Base-by-base conservation (phyloP, 2,329 filamentous ascomycete species). In the Thelonectria discophora region DNA sequence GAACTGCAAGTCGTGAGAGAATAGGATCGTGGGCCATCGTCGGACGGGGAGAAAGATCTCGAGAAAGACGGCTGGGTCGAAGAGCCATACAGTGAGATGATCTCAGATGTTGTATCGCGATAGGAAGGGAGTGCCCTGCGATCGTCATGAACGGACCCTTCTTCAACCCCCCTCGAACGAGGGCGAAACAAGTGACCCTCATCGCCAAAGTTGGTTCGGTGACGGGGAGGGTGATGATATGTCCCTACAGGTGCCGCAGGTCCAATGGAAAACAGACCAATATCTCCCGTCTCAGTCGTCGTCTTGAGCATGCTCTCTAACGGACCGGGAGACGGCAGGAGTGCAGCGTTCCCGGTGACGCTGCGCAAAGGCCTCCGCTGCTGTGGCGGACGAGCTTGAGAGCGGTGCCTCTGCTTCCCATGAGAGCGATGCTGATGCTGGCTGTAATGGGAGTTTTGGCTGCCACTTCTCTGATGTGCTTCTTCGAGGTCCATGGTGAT, bases 221-320 rank as follows among this genome's bases (percentile, higher is more conserved):
- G 58, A 17, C 73, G 74, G 60, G 73, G 65, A 12, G 65, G 63
- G 7, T 71, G 69, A 39, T 73, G 72, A 51, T 73, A 73, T 8
- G 73, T 69, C 11, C 73, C 72, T 6, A 75, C 74, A 12, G 77
- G 75, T 10, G 63, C 32, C 39, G 64, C 54, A 3, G 69, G 66
- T 37, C 68, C 80, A 66, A 87, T 85, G 53, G 84, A 86, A 72
- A 88, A 88, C 51, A 84, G 75, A 5, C 86, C 86, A 65, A 88
- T 86, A 66, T 89, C 86, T n/a, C 87, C 86, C 9, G 86, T 88
- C 70, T 89, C 87, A 1, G 86, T 89, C 1, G 85, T 88, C 3
- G 84, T 89, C 75, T 85, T 89, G 60, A 89, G 78, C 87, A 89
- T 88, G 72, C 85, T 84, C 66, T 87, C 82, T n/a, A 88, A 75